Conservation (phyloP, 202 grass and related monocot genomes). For the Saccharum hybrid region DNA sequence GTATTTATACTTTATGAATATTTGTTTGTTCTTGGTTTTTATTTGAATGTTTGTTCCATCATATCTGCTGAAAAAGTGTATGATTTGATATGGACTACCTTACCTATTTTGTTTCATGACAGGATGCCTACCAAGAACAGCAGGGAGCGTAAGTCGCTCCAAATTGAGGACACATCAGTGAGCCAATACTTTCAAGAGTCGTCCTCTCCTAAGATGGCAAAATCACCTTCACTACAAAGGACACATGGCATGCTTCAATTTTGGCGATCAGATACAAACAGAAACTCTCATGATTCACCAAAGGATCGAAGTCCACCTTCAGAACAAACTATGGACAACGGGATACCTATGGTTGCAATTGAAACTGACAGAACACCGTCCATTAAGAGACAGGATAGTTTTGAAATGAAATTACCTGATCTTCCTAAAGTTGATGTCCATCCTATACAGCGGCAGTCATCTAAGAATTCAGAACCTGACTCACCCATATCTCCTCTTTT, state of each 20-base stretch:
- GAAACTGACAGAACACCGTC: constrained; percentile 72
- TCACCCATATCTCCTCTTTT: constrained; percentile 97
- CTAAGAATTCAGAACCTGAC: constrained; percentile 87
- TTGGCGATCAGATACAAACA: constrained; percentile 62
- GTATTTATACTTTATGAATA: constrained; percentile 17
- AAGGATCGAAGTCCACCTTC: constrained; percentile 73
- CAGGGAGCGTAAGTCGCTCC: constrained; percentile 62
- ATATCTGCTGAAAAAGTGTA: background rate
- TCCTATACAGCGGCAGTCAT: constrained; percentile 74
- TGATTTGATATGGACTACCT: constrained; percentile 27
- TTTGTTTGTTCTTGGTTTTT: background rate
- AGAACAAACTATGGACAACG: constrained; percentile 67
- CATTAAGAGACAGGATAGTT: constrained; percentile 88
- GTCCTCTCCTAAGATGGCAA: constrained; percentile 89
- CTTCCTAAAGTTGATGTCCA: constrained; percentile 95
- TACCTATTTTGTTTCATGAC: constrained; percentile 42
- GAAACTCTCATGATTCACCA: constrained; percentile 86
- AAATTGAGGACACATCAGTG: constrained; percentile 61
- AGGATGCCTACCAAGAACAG: constrained; percentile 90
- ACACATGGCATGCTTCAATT: constrained; percentile 68
- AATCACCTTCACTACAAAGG: constrained; percentile 94
- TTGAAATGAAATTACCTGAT: constrained; percentile 87
- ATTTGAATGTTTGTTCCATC: background rate
- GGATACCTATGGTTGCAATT: constrained; percentile 56
- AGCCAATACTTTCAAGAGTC: constrained; percentile 65